A percentile compares a stretch with the other conserved stretches of the same genome.
Conservation (phyloP, 805 yeast genomes). For the Saccharomyces paradoxus region DNA sequence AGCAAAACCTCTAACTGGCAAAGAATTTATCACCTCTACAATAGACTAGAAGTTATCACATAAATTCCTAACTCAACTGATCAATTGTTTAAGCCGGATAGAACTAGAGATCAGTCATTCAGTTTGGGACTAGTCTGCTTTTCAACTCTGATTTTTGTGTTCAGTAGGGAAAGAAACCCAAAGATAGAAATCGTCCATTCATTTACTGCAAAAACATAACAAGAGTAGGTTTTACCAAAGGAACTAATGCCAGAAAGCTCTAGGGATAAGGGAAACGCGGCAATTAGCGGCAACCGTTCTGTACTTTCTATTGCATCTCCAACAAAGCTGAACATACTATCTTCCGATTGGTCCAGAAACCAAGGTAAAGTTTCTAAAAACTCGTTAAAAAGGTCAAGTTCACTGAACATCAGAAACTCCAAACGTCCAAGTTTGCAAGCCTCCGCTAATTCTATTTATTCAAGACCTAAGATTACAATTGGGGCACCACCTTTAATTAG, state of each 20-base stretch:
- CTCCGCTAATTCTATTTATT: slow-evolving; percentile 4
- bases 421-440: neutral
- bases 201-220: slow-evolving; percentile 4
- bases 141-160: neutral
- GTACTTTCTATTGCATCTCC: slow-evolving; percentile 39
- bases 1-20: neutral
- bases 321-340: slow-evolving; percentile 38
- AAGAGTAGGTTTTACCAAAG: neutral
- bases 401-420: slow-evolving; percentile 20
- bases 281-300: slow-evolving; percentile 26
- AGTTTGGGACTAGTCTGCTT: neutral
- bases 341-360: slow-evolving; percentile 19
- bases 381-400: slow-evolving; percentile 17
- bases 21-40: neutral
- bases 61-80: neutral
- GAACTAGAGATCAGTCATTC: neutral
- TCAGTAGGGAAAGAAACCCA: neutral
- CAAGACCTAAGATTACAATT: slow-evolving; percentile 20
- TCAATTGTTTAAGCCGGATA: neutral
- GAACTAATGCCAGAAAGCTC: neutral
- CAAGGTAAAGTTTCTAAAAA: slow-evolving; percentile 18
- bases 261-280: slow-evolving; percentile 7
- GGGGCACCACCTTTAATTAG: slow-evolving; percentile 27
- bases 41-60: neutral
- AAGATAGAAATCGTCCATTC: slow-evolving; percentile 3